Evolutionary conservation across 2,329 filamentous ascomycete species (phyloP).

Genomic region (Sclerotinia sclerotiorum): DNA sequence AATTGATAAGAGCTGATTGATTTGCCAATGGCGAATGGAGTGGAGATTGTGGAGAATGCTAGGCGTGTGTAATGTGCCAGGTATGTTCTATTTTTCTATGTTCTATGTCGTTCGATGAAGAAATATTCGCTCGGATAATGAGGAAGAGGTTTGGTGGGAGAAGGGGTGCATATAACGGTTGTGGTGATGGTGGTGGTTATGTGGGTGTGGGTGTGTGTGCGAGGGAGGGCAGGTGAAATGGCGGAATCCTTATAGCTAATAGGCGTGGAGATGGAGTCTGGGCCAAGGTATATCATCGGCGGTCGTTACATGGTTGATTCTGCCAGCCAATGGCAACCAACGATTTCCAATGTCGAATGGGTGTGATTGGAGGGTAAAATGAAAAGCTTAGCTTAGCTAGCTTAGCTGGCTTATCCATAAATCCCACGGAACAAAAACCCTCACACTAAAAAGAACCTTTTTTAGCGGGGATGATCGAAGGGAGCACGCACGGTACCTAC

Average conservation of each 20-base stretch:
- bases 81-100: not conserved
- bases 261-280: not conserved
- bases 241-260: not conserved
- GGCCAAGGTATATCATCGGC: constrained; percentile 1
- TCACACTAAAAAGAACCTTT: constrained; percentile 2
- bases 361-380: constrained; percentile 1
- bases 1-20: not conserved
- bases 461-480: constrained; percentile 6
- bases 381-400: too few relatives aligned
- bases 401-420: not conserved
- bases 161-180: constrained; percentile 10
- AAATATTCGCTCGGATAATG: constrained; percentile 8
- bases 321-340: not conserved
- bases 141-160: not conserved
- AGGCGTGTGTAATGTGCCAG: not conserved
- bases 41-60: constrained; percentile 4
- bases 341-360: not conserved
- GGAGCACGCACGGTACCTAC: constrained; percentile 14
- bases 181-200: too few relatives aligned
- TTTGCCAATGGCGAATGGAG: constrained; percentile 1
- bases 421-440: not conserved
- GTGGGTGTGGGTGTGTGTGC: too few relatives aligned
- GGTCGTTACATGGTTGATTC: not conserved
- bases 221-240: constrained; percentile 4
- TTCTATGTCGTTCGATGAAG: not conserved